Evolutionary conservation across 768 basidiomycete species (phyloP), one percentile per base, ranked within the genome.

Genomic region (Clathrus columnatus): DNA sequence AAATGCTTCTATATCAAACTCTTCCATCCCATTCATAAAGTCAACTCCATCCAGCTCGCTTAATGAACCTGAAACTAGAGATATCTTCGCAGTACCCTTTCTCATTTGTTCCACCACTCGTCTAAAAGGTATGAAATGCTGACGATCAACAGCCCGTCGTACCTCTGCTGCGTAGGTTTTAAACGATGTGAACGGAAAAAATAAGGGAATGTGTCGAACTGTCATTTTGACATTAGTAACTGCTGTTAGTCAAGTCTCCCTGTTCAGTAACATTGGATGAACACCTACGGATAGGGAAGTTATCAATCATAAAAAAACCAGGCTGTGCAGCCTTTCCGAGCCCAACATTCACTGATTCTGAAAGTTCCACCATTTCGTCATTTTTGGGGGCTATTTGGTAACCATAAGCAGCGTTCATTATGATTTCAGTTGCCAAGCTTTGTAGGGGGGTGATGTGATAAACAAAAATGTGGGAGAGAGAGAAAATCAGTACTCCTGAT

Each of bases 141-240:
- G n/a, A n/a, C n/a, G n/a, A n/a, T n/a, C n/a, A n/a, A n/a, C 41
- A n/a, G n/a, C n/a, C n/a, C n/a, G 26, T 16, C 47, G 47, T 29
- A 24, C 26, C 18, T 48, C 47, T 29, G 30, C 11, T 10, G 41
- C 52, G n/a, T 54, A 29, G 21, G 29, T 45, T 53, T 70, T 62
- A 63, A 71, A 74, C 1, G 63, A 64, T 5, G 70, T 70, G 18
- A 73, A 72, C 14, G 73, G 73, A 27, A 75, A 56, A 74, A 73
- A 76, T 0, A 55, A 46, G 0, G 75, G 75, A 11, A 73, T 58
- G 52, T 73, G 64, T 18, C 64, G 68, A 46, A 75, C 67, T 68
- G 45, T 28, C 23, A 7, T 41, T 7, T 17, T 11, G 20, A 41
- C 30, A 29, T 48, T 17, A 18, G n/a, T n/a, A n/a, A n/a, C n/a